Base-by-base conservation (phyloP, 2,329 filamentous ascomycete genomes). In the Hirsutella thompsonii region DNA sequence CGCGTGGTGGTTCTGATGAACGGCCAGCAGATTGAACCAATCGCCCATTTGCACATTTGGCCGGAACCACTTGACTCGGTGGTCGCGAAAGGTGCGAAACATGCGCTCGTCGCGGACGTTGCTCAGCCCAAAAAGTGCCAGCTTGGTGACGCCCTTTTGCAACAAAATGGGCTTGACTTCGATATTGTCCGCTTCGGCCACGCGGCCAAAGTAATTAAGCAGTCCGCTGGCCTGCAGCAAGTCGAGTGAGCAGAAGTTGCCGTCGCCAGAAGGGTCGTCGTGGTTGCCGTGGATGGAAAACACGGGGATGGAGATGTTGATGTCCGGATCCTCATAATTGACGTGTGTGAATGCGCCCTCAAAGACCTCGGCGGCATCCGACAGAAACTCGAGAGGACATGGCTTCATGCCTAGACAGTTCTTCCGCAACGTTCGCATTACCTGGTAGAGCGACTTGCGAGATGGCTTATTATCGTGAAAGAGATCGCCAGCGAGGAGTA, bases 281-380 rank as follows among this genome's bases (percentile, higher is more conserved):
- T 98, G 92, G 55, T 98, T 98, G 36, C 92, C 92, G 53, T 98
- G 93, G 33, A 98, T 98, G 1, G 90, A 94, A 57, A 98, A 98
- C 21, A 98, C 88, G 0, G 92, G 92, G 42, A 96, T 95, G 1
- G 89, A 86, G 45, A 98, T 79, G 54, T 98, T 98, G 61, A 98
- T 95, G 52, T 98, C 87, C 20, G 86, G 79, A 54, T 98, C 92
- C 61, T 96, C 88, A 62, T 98, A 98, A 62, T 98, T 98, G 62
- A 94, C 90, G 58, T 95, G 84, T 38, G 87, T 81, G 56, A 95
- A 94, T 0, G 87, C 81, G 6, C 84, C 84, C 46, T 87, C 82
- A 52, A 98, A 95, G 47, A 90, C 85, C 53, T 94, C 84, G 50
- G 81, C 87, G 8, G 86, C 87, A 60, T 98, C 92, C 56, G 88